phyloP scores from a whole-genome alignment of 345 rosid genomes.

The Hypericum androsaemum region DNA sequence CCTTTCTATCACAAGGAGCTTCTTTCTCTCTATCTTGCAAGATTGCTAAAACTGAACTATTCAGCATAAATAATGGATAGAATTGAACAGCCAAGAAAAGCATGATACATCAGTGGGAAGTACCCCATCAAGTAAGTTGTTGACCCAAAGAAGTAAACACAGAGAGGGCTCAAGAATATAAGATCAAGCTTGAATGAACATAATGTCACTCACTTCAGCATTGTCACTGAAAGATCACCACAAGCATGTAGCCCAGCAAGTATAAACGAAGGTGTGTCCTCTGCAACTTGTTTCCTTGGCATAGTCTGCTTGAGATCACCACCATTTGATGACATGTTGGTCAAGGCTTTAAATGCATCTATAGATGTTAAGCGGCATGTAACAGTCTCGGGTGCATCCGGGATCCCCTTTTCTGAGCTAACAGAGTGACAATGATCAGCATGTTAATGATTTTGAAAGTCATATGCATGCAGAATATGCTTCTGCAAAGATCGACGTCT shows the following conservation, averaged over 20 bases:
- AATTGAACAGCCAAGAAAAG: too few species aligned
- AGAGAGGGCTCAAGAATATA: background rate
- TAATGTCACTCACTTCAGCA: constrained; percentile 57
- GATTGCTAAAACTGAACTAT: too few species aligned
- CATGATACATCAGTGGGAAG: too few species aligned
- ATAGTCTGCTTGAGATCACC: constrained; percentile 23
- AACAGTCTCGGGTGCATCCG: constrained; percentile 53
- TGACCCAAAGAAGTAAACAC: too few species aligned
- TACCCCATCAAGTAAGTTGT: too few species aligned
- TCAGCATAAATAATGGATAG: too few species aligned
- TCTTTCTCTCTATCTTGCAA: too few species aligned
- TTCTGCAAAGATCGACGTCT: too few species aligned
- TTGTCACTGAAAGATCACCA: constrained; percentile 88
- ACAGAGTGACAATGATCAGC: constrained; percentile 14
- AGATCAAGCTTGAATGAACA: background rate
- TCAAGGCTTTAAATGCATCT: constrained; percentile 54
- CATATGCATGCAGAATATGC: constrained; percentile 6
- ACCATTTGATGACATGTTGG: constrained; percentile 19
- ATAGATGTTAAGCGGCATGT: constrained; percentile 60
- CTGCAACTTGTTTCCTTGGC: constrained; percentile 19
- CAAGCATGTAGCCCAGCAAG: constrained; percentile 98
- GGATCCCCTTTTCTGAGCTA: constrained; percentile 54
- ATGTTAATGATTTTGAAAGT: constrained; percentile 17
- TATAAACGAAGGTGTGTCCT: constrained; percentile 36
- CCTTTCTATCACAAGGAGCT: too few species aligned